A percentile compares a stretch with the other conserved stretches of the same genome.
Evolutionary conservation across 1,284 basidiomycete species (phyloP).

Genomic region (Athelia psychrophila): DNA sequence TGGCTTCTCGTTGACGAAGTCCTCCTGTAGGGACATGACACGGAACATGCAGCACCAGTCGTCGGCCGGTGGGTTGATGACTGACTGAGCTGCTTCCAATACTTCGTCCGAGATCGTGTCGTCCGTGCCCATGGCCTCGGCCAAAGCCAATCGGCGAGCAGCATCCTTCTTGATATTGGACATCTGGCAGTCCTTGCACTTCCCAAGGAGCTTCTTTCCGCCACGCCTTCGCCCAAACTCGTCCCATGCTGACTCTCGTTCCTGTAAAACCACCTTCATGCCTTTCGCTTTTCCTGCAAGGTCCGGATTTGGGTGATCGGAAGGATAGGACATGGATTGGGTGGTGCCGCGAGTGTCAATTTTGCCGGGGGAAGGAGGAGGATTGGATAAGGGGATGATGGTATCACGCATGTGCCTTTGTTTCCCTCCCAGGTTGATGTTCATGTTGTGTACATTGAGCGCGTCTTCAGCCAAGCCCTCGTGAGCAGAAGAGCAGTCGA

Average conservation of each 20-base stretch:
- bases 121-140: constrained; percentile 6
- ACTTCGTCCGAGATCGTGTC: constrained; percentile 4
- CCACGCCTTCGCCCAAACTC: constrained; percentile 4
- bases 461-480: constrained; percentile 15
- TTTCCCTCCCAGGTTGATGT: constrained; percentile 17
- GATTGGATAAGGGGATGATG: constrained; percentile 14
- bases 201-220: constrained; percentile 5
- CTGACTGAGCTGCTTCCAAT: background rate
- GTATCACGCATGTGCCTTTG: constrained; percentile 13
- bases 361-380: constrained; percentile 5
- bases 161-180: constrained; percentile 10
- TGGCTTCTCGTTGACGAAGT: constrained; percentile 17
- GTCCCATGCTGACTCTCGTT: background rate
- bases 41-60: constrained; percentile 16
- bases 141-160: background rate
- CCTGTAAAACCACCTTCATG: constrained; percentile 13
- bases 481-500: constrained; percentile 20
- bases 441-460: constrained; percentile 18
- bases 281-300: constrained; percentile 16
- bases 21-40: constrained; percentile 13
- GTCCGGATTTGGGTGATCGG: constrained; percentile 8
- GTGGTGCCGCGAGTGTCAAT: constrained; percentile 6
- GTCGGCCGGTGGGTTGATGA: background rate
- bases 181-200: constrained; percentile 10
- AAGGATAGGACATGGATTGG: constrained; percentile 9